Conservation (phyloP, 805 yeast genomes). For the Hanseniaspora lindneri region DNA sequence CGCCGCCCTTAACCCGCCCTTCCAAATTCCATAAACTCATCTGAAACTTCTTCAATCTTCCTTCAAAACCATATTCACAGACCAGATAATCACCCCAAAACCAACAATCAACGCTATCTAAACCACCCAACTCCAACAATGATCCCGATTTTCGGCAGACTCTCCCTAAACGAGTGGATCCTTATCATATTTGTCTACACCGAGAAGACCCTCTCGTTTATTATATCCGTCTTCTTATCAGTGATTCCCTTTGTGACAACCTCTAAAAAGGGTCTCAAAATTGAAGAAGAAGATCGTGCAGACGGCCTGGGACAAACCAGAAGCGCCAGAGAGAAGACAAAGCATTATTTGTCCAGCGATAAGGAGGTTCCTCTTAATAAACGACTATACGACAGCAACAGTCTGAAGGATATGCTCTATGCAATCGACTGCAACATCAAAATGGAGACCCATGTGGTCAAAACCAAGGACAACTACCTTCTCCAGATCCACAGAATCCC, state of each 20-base stretch:
- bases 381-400: slow-evolving; percentile 28
- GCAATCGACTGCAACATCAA: slow-evolving; percentile 47
- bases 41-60: no score
- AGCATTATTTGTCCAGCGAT: slow-evolving; percentile 19
- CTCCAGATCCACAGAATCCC: slow-evolving; percentile 63
- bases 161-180: slow-evolving; percentile 13
- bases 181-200: slow-evolving; percentile 12
- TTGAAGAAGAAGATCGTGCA: neutral
- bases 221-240: slow-evolving; percentile 2
- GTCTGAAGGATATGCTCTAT: slow-evolving; percentile 53
- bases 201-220: slow-evolving; percentile 10
- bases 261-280: neutral
- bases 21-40: no score
- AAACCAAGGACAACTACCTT: slow-evolving; percentile 65
- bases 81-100: no score
- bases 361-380: slow-evolving; percentile 30
- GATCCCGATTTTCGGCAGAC: slow-evolving; percentile 14
- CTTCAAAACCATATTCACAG: no score
- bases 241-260: neutral
- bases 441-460: slow-evolving; percentile 64
- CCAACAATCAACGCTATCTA: neutral
- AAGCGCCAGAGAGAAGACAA: slow-evolving; percentile 12
- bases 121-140: neutral
- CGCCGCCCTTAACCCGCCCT: no score
- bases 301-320: neutral